Percentiles rank a stretch among this genome's conserved stretches.
These are phyloP conservation scores for Cercospora sesami DNA, from an alignment of 2,329 filamentous ascomycete species.

Conservation along the genomic window DNA sequence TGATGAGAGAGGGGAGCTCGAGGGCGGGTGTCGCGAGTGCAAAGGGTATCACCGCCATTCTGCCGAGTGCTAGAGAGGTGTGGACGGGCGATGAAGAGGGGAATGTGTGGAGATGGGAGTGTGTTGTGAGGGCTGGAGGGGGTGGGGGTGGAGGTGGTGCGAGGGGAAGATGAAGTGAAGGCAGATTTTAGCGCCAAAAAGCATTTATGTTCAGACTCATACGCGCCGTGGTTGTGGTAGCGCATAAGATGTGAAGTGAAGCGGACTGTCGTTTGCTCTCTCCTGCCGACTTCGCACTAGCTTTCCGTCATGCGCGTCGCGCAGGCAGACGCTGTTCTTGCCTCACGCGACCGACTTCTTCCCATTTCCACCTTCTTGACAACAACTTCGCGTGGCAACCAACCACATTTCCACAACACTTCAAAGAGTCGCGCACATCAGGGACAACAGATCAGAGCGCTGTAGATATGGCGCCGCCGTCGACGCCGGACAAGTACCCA, in stretches of 20 bases:
- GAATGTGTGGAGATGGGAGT: conserved; percentile 59
- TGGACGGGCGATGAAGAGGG: conserved; percentile 96
- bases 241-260: background rate
- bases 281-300: background rate
- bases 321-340: background rate
- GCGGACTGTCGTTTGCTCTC: background rate
- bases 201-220: background rate
- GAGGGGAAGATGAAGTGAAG: background rate
- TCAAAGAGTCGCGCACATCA: background rate
- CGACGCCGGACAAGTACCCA: background rate
- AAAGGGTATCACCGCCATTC: conserved; percentile 80
- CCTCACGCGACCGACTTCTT: too few species aligned
- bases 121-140: conserved; percentile 30
- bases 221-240: too few species aligned
- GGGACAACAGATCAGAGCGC: background rate
- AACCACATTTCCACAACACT: too few species aligned
- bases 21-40: conserved; percentile 32
- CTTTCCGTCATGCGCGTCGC: background rate
- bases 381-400: too few species aligned
- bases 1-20: conserved; percentile 66
- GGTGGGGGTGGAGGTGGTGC: conserved; percentile 21
- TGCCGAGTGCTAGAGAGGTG: conserved; percentile 76
- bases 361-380: too few species aligned
- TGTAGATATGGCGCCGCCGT: background rate
- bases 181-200: background rate